Conservation (phyloP, 495 filamentous ascomycete genomes). For the Aspergillus carlsbadensis region DNA sequence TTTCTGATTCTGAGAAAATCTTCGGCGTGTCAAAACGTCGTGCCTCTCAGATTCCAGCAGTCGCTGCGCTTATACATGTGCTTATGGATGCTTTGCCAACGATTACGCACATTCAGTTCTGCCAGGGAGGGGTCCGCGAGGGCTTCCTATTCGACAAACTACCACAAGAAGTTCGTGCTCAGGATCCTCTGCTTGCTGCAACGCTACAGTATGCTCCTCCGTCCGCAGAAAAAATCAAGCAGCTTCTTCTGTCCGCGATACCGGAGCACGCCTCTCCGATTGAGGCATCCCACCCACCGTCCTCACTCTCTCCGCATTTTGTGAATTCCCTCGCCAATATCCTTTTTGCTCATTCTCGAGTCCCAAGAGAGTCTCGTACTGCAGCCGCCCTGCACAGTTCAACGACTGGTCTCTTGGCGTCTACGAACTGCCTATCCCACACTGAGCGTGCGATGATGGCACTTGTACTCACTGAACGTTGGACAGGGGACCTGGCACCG, state of each 20-base stretch:
- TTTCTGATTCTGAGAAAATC: slow-evolving; percentile 43
- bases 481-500: slow-evolving; percentile 62
- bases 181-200: slow-evolving; percentile 63
- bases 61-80: slow-evolving; percentile 69
- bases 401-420: slow-evolving; percentile 63
- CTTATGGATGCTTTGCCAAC: slow-evolving; percentile 64
- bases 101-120: slow-evolving; percentile 73
- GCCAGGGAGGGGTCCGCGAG: slow-evolving; percentile 79
- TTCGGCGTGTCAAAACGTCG: slow-evolving; percentile 81
- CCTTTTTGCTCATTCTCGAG: slow-evolving; percentile 45
- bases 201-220: slow-evolving; percentile 49
- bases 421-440: slow-evolving; percentile 68
- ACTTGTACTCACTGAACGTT: slow-evolving; percentile 70
- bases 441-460: slow-evolving; percentile 64
- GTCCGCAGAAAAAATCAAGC: slow-evolving; percentile 30
- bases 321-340: slow-evolving; percentile 51
- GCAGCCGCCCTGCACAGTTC: slow-evolving; percentile 68
- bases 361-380: slow-evolving; percentile 52
- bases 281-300: slow-evolving; percentile 18
- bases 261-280: slow-evolving; percentile 31
- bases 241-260: slow-evolving; percentile 43
- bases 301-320: slow-evolving; percentile 36
- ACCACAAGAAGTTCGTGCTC: slow-evolving; percentile 49
- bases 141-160: slow-evolving; percentile 72
- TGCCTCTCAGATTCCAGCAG: slow-evolving; percentile 75